Evolutionary conservation across 306 rosid species (phyloP), one percentile per base, ranked within the genome.

Genomic region (Oemleria cerasiformis): DNA sequence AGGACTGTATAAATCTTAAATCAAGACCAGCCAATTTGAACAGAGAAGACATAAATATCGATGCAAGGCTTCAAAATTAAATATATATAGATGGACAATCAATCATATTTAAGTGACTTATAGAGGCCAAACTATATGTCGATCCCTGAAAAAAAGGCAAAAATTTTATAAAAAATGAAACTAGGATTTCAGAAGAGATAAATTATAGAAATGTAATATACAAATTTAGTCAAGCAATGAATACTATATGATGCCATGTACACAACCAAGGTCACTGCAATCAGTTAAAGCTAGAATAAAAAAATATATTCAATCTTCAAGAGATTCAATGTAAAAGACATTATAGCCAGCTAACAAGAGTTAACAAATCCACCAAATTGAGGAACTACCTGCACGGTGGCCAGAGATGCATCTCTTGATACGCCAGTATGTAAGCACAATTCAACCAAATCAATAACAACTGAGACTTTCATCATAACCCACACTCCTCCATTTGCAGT

Each of bases 361-460:
- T 49, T 16, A 38, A 68, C 12, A 15, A 65, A 62, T 50, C 42
- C 39, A 72, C 8, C 15, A 42, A 58, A 36, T 34, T 8, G 38
- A 61, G 60, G 40, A 25, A 40, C 50, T 84, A 94, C 99, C 97
- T 91, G 99, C 70, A 94, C 78, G 10, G 97, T 94, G 77, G 99
- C 97, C 48, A 94, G 85, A 67, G 96, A 70, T 79, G 95, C 86
- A 76, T 89, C 97, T 73, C 91, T 86, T 43, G 85, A 78, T 72
- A 83, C 76, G 45, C 96, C 92, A 16, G 92, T 73, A 73, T 84
- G 85, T 74, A 94, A 85, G 80, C 96, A 82, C 84, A 94, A 78
- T 73, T 89, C 96, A 67, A 85, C 96, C 58, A 91, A 86, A 77
- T 86, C 79, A 67, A 94, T 76, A 61, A 83, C 71, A 53, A 94